Percentiles rank a stretch among this genome's conserved stretches.
These are phyloP conservation scores for Volvariella volvacea DNA, from an alignment of 1,284 basidiomycete species.

Conservation along the genomic window DNA sequence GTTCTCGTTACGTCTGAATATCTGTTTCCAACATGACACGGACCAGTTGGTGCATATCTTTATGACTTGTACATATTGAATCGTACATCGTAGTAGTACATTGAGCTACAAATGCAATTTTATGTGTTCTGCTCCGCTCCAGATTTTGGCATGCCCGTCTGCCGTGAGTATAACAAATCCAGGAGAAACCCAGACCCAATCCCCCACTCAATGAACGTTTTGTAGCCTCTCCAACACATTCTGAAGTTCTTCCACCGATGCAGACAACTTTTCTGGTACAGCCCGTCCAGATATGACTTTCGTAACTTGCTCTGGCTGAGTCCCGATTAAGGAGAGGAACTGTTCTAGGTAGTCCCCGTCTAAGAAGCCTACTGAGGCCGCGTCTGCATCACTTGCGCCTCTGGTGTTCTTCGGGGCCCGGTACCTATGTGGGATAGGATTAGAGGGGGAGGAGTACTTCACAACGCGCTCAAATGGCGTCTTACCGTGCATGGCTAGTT, in stretches of 20 bases:
- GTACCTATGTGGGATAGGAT: slow-evolving; percentile 38
- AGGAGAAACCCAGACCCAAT: too few relatives aligned
- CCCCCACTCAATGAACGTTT: slow-evolving; percentile 54
- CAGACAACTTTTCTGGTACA: slow-evolving; percentile 45
- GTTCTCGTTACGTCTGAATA: too few relatives aligned
- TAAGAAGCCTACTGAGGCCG: slow-evolving; percentile 67
- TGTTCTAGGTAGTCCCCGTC: slow-evolving; percentile 85
- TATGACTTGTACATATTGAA: too few relatives aligned
- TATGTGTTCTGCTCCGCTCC: too few relatives aligned
- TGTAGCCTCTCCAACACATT: slow-evolving; percentile 54
- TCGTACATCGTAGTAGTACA: too few relatives aligned
- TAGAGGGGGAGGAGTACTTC: slow-evolving; percentile 2
- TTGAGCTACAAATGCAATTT: too few relatives aligned
- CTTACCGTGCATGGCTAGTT: slow-evolving; percentile 60
- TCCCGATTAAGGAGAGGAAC: slow-evolving; percentile 40
- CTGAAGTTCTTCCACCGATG: slow-evolving; percentile 37
- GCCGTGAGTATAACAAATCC: too few relatives aligned
- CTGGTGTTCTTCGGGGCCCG: slow-evolving; percentile 54
- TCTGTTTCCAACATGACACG: too few relatives aligned
- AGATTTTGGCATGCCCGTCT: too few relatives aligned
- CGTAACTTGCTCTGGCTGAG: slow-evolving; percentile 23
- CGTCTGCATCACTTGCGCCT: slow-evolving; percentile 51
- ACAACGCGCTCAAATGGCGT: slow-evolving; percentile 1
- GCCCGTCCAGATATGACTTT: slow-evolving; percentile 48
- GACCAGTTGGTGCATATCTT: too few relatives aligned